phyloP scores from a whole-genome alignment of 257 asterid genomes.

The Jacaranda copaia region DNA sequence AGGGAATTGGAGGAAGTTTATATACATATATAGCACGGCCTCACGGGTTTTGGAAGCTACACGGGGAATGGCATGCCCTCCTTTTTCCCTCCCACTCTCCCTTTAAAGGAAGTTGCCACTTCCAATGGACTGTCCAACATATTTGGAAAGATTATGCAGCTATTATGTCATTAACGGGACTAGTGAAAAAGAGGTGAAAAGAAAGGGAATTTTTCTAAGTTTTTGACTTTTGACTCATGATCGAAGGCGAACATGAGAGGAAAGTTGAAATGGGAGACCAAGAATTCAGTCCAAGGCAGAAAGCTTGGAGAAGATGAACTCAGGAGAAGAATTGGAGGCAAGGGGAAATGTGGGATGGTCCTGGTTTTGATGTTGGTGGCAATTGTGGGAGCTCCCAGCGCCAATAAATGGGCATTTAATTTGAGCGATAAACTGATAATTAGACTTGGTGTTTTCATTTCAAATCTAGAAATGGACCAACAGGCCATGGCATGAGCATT shows the following conservation, averaged over 20 bases:
- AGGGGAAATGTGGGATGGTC: conserved; percentile 37
- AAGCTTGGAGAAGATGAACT: background rate
- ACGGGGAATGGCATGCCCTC: conserved; percentile 37
- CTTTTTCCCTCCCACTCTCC: conserved; percentile 39
- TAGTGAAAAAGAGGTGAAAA: background rate
- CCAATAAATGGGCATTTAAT: conserved; percentile 44
- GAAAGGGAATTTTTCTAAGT: background rate
- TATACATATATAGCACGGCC: conserved; percentile 52
- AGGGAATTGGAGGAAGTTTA: conserved; percentile 31
- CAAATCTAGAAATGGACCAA: conserved; percentile 44
- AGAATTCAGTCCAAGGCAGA: conserved; percentile 32
- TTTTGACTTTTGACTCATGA: background rate
- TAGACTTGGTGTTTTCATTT: conserved; percentile 35
- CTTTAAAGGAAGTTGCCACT: conserved; percentile 45
- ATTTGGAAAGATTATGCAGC: conserved; percentile 49
- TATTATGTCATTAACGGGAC: conserved; percentile 29
- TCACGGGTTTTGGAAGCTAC: conserved; percentile 1
- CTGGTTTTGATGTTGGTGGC: conserved; percentile 26
- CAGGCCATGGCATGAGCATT: conserved; percentile 33
- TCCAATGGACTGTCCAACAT: conserved; percentile 44
- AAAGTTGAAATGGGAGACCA: conserved; percentile 53
- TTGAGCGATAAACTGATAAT: conserved; percentile 40
- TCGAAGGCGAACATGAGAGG: background rate
- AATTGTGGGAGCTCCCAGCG: conserved; percentile 47
- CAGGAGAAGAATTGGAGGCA: conserved; percentile 23